Evolutionary conservation across 2,329 filamentous ascomycete species (phyloP).

Genomic region (Aureobasidium melanogenum): DNA sequence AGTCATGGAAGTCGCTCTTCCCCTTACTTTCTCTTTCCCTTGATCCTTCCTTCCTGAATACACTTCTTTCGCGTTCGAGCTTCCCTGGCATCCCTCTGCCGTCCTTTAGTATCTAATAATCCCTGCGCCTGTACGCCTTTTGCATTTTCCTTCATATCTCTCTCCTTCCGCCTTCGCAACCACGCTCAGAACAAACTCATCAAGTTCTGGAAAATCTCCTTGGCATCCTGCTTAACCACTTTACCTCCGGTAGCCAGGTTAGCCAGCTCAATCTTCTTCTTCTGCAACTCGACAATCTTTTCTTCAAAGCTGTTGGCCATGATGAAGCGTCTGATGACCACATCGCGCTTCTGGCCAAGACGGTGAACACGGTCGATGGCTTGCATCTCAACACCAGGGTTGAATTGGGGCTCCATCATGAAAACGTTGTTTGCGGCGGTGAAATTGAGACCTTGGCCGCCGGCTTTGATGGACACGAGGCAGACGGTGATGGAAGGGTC

Average conservation of each 20-base stretch:
- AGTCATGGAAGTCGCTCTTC: not conserved
- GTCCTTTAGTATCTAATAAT: not conserved
- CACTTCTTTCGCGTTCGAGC: not conserved
- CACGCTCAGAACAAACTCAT: constrained; percentile 44
- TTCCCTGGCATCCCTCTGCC: not conserved
- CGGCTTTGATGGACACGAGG: constrained; percentile 84
- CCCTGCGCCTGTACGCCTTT: not conserved
- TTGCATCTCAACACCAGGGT: constrained; percentile 89
- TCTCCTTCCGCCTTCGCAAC: not conserved
- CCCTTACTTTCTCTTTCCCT: not conserved
- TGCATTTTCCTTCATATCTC: not conserved
- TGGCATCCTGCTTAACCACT: constrained; percentile 51
- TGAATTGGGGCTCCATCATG: constrained; percentile 98
- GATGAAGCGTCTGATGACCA: constrained; percentile 79
- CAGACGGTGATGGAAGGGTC: constrained; percentile 67
- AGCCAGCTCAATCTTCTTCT: constrained; percentile 86
- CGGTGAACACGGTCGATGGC: constrained; percentile 90
- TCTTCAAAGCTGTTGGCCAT: constrained; percentile 90
- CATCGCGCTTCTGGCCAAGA: constrained; percentile 79
- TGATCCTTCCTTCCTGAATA: not conserved
- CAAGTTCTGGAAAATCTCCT: constrained; percentile 55
- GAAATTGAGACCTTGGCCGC: constrained; percentile 83
- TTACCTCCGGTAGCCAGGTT: constrained; percentile 64
- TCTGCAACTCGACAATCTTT: constrained; percentile 81
- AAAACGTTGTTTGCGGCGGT: constrained; percentile 81